Evolutionary conservation across 2,329 filamentous ascomycete species (phyloP).

Genomic region (Cercospora berteroae): DNA sequence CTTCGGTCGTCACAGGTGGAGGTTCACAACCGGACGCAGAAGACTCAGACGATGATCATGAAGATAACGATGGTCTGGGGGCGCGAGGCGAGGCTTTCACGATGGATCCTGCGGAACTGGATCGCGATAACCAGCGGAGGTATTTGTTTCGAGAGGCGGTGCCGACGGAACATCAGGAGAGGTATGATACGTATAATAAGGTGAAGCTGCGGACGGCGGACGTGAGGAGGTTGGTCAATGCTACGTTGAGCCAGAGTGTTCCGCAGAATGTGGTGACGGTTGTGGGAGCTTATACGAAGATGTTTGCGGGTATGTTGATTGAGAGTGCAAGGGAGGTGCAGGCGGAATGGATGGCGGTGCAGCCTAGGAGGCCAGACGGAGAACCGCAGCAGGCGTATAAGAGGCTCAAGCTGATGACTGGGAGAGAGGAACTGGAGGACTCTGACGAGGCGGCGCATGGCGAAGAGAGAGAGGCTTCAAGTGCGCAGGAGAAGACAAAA

Average conservation of each 20-base stretch:
- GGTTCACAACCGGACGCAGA: conserved; percentile 39
- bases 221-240: conserved; percentile 74
- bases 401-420: conserved; percentile 29
- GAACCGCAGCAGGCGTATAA: conserved; percentile 46
- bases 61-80: conserved; percentile 59
- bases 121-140: conserved; percentile 27
- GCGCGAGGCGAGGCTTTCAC: conserved; percentile 46
- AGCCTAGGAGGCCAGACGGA: conserved; percentile 52
- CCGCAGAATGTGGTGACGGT: conserved; percentile 70
- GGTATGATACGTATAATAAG: conserved; percentile 69
- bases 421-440: conserved; percentile 23
- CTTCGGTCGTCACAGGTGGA: conserved; percentile 31
- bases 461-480: conserved; percentile 15
- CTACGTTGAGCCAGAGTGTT: conserved; percentile 76
- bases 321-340: conserved; percentile 70
- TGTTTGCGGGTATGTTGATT: conserved; percentile 74
- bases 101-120: conserved; percentile 28
- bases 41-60: conserved; percentile 48
- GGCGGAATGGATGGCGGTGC: conserved; percentile 64
- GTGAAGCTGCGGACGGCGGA: conserved; percentile 67
- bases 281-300: conserved; percentile 73
- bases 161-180: conserved; percentile 63
- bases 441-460: conserved; percentile 37
- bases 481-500: conserved; percentile 1
- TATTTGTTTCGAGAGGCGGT: conserved; percentile 44